These are phyloP conservation scores for Xylaria sp. DNA, from an alignment of 2,329 filamentous ascomycete species.

Conservation along the genomic window DNA sequence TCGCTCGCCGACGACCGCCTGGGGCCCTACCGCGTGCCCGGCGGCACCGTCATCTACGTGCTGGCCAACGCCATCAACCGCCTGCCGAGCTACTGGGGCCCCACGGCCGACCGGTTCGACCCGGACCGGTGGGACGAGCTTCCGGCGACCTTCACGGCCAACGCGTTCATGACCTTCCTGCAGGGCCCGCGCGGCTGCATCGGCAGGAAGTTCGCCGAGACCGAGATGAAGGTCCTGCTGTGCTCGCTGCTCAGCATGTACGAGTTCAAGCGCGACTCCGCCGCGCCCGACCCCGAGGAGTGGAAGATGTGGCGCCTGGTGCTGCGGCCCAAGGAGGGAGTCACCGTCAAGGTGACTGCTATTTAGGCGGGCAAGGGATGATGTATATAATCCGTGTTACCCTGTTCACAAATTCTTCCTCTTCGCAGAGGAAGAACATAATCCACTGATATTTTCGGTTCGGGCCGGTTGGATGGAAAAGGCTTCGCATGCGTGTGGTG, in stretches of 20 bases:
- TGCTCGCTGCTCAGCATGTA: constrained; percentile 39
- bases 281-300: constrained; percentile 44
- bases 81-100: constrained; percentile 44
- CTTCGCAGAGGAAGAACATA: too few species aligned
- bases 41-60: constrained; percentile 47
- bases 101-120: constrained; percentile 43
- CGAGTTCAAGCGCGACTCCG: constrained; percentile 40
- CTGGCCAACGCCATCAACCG: constrained; percentile 47
- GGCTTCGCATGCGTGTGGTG: too few species aligned
- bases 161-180: constrained; percentile 40
- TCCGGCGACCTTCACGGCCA: constrained; percentile 40
- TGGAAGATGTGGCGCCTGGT: constrained; percentile 54
- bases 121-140: constrained; percentile 47
- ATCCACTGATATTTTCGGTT: too few species aligned
- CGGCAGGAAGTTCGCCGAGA: constrained; percentile 37
- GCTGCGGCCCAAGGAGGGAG: constrained; percentile 47
- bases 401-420: too few species aligned
- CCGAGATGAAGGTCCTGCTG: constrained; percentile 40
- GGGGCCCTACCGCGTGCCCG: constrained; percentile 44
- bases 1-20: constrained; percentile 43
- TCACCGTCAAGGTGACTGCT: constrained; percentile 42
- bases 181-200: constrained; percentile 37
- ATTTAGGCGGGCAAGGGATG: constrained; percentile 9
- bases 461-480: too few species aligned
- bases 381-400: not conserved